Conservation (phyloP, 768 basidiomycete genomes). For the Tephrocybe rancida region DNA sequence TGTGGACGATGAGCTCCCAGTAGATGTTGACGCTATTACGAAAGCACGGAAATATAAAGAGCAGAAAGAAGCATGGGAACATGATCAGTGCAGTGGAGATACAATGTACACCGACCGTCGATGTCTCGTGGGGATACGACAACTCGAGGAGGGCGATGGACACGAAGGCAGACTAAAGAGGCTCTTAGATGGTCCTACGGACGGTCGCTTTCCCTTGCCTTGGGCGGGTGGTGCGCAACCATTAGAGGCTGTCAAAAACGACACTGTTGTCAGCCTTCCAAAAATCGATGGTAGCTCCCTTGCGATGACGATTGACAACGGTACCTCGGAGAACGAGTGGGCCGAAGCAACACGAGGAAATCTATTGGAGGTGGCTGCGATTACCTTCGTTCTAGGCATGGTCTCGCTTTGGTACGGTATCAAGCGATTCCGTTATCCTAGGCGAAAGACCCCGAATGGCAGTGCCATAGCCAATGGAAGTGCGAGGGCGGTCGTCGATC, state of each 20-base stretch:
- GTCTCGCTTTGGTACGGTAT: conserved; percentile 34
- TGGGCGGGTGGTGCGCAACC: conserved; percentile 12
- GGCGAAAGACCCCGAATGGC: neutral
- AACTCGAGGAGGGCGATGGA: conserved; percentile 54
- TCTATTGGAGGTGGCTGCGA: conserved; percentile 24
- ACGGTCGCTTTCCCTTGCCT: conserved; percentile 14
- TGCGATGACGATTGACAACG: neutral
- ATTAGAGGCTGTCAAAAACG: conserved; percentile 7
- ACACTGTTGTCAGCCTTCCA: conserved; percentile 1
- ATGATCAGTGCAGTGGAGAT: conserved; percentile 13
- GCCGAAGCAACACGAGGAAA: conserved; percentile 9
- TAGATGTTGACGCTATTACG: conserved; percentile 47
- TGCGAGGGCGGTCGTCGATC: neutral
- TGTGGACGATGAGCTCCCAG: conserved; percentile 32
- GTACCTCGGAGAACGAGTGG: conserved; percentile 14
- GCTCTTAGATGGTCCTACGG: conserved; percentile 61
- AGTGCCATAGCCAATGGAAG: neutral
- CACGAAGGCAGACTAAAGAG: conserved; percentile 44
- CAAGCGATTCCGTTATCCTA: conserved; percentile 19
- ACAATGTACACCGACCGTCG: conserved; percentile 39
- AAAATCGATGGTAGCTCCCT: neutral
- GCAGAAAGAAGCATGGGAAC: conserved; percentile 15
- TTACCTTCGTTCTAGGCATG: conserved; percentile 27
- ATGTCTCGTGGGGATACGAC: conserved; percentile 66
- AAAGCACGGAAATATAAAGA: conserved; percentile 38